Evolutionary conservation across 164 flowering plant species (phyloP).

Genomic region (Platanus orientalis): DNA sequence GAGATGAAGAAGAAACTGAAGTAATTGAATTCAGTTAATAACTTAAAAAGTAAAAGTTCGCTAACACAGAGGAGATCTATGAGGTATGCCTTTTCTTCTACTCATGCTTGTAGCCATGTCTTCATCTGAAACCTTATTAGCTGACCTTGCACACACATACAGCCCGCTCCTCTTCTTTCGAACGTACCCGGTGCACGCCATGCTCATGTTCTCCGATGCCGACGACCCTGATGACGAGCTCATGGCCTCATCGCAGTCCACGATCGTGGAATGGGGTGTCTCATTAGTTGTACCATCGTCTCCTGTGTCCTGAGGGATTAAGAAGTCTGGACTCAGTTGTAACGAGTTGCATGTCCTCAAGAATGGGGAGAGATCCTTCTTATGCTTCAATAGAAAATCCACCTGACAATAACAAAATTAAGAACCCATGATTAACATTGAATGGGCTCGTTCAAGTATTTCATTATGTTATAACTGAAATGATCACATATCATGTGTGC

Average conservation of each 20-base stretch:
- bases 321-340: constrained; percentile 77
- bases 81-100: constrained; percentile 92
- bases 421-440: too few relatives aligned
- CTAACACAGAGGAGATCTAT: constrained; percentile 87
- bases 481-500: too few relatives aligned
- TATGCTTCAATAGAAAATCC: constrained; percentile 67
- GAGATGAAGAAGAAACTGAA: constrained; percentile 3
- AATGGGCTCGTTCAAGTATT: too few relatives aligned
- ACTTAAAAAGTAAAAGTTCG: not conserved
- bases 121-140: constrained; percentile 45
- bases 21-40: not conserved
- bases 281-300: constrained; percentile 48
- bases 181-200: constrained; percentile 43
- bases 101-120: constrained; percentile 80
- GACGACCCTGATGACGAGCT: constrained; percentile 60
- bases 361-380: constrained; percentile 64
- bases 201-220: constrained; percentile 54
- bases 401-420: constrained; percentile 40
- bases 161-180: constrained; percentile 70
- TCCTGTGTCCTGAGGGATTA: constrained; percentile 62
- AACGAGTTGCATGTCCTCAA: constrained; percentile 60
- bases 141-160: constrained; percentile 55
- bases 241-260: constrained; percentile 57
- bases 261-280: constrained; percentile 51
- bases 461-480: too few relatives aligned